Conservation (phyloP, 805 yeast genomes). For the Sugiyamaella chiloensis region DNA sequence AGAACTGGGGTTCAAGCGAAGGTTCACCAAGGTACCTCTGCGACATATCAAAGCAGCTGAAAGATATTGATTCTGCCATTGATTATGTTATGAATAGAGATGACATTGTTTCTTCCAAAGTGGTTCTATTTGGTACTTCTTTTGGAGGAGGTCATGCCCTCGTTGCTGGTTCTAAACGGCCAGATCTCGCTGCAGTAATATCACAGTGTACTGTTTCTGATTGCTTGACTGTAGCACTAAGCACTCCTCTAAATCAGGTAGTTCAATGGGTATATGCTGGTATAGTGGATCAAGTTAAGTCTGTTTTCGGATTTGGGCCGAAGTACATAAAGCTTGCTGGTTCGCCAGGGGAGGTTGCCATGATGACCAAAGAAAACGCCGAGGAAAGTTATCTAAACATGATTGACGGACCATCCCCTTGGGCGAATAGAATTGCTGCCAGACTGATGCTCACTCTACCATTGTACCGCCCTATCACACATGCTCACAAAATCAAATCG, state of each 20-base stretch:
- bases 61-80: not conserved
- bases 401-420: not conserved
- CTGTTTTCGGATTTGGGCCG: not conserved
- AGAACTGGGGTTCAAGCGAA: not conserved
- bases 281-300: not conserved
- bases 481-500: not conserved
- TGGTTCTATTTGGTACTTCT: not conserved
- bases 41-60: not conserved
- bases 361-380: not conserved
- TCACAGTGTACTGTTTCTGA: not conserved
- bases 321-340: not conserved
- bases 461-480: not conserved
- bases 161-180: not conserved
- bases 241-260: not conserved
- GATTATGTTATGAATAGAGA: not conserved
- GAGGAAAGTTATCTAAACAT: not conserved
- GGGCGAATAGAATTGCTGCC: not conserved
- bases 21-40: not conserved
- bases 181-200: not conserved
- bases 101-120: not conserved
- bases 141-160: not conserved
- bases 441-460: not conserved
- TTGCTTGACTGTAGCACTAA: not conserved
- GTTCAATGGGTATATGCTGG: not conserved
- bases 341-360: not conserved